Conservation (phyloP, 305 asterid species). For the Fraxinus dipetala region DNA sequence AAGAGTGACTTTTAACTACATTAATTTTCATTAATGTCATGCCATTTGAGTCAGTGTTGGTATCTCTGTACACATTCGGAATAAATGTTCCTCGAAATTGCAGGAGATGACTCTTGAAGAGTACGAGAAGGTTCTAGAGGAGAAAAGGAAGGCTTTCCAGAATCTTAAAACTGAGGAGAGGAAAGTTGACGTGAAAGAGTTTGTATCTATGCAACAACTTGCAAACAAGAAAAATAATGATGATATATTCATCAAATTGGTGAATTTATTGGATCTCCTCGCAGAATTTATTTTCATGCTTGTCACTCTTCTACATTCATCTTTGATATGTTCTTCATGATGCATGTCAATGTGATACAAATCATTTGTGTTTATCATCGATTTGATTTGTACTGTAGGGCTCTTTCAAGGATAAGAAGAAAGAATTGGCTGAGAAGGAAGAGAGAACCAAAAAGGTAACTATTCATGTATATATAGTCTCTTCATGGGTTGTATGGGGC, state of each 20-base stretch:
- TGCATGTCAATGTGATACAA: background rate
- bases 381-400: slow-evolving; percentile 38
- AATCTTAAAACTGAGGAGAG: slow-evolving; percentile 65
- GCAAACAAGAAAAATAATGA: slow-evolving; percentile 69
- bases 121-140: slow-evolving; percentile 81
- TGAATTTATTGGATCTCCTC: slow-evolving; percentile 24
- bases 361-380: background rate
- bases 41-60: background rate
- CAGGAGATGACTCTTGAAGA: slow-evolving; percentile 96
- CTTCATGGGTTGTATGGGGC: background rate
- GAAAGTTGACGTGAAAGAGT: slow-evolving; percentile 73
- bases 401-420: slow-evolving; percentile 72
- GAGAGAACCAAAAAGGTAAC: slow-evolving; percentile 79
- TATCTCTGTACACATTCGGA: background rate
- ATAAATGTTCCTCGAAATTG: background rate
- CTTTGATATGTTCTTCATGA: background rate
- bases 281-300: background rate
- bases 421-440: slow-evolving; percentile 74
- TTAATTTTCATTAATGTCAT: background rate
- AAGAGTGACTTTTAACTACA: background rate
- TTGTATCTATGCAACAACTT: slow-evolving; percentile 74
- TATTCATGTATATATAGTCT: background rate
- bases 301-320: background rate
- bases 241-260: slow-evolving; percentile 81
- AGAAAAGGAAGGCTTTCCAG: slow-evolving; percentile 68